Conservation (phyloP, 257 asterid species). For the Fraxinus americana region DNA sequence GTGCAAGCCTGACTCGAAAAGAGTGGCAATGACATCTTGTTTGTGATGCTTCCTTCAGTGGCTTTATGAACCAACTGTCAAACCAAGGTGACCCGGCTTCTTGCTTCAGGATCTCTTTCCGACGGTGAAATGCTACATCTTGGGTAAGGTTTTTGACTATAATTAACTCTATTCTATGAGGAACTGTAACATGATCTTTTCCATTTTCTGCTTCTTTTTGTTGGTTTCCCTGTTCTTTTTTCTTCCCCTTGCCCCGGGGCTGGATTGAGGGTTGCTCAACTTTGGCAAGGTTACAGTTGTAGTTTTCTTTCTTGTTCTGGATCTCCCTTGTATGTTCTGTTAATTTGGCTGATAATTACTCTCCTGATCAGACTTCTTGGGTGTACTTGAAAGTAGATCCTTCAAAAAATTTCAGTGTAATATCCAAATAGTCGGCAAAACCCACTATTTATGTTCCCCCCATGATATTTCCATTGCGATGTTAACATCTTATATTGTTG, state of each 20-base stretch:
- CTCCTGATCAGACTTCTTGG: constrained; percentile 9
- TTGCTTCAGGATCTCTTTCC: background rate
- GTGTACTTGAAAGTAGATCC: background rate
- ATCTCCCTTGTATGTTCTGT: background rate
- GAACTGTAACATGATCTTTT: background rate
- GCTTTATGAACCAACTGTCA: constrained; percentile 24
- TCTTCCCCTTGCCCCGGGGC: background rate
- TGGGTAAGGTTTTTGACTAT: constrained; percentile 6
- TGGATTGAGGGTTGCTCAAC: background rate
- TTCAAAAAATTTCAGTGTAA: background rate
- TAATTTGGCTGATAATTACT: constrained; percentile 11
- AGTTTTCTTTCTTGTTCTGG: background rate
- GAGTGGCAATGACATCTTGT: constrained; percentile 9
- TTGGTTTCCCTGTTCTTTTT: background rate
- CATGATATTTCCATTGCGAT: background rate
- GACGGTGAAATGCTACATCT: background rate
- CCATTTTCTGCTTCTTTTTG: constrained; percentile 11
- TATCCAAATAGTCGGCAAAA: background rate
- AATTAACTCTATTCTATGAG: background rate
- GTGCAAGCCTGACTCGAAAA: constrained; percentile 32
- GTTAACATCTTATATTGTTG: background rate
- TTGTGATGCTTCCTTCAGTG: constrained; percentile 8
- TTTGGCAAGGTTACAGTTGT: background rate
- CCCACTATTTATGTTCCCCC: background rate
- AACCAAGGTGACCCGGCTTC: constrained; percentile 16